These are phyloP conservation scores for Vanrija pseudolonga DNA, from an alignment of 1,284 basidiomycete genomes.

Conservation along the genomic window DNA sequence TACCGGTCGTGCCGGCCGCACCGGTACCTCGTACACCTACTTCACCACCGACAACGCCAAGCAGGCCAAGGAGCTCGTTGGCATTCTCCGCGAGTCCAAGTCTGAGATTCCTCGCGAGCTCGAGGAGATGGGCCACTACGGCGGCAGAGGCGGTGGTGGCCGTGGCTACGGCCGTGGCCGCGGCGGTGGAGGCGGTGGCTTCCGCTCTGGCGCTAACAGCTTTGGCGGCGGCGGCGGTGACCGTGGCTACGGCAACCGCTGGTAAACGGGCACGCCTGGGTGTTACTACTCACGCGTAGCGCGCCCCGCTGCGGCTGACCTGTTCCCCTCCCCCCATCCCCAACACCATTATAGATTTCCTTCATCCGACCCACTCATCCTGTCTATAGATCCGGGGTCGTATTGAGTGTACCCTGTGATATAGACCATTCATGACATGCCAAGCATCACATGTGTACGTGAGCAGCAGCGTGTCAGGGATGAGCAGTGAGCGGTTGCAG, in stretches of 20 bases:
- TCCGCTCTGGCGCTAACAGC: constrained; percentile 22
- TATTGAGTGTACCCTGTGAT: background rate
- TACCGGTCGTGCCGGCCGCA: constrained; percentile 57
- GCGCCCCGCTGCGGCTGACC: constrained; percentile 10
- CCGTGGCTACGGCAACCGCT: constrained; percentile 35
- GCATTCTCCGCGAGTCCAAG: constrained; percentile 86
- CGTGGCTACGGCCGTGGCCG: constrained; percentile 52
- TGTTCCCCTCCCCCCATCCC: background rate
- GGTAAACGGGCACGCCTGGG: constrained; percentile 16
- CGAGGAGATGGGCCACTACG: constrained; percentile 87
- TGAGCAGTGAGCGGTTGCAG: background rate
- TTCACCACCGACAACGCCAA: constrained; percentile 95
- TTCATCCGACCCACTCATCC: constrained; percentile 2
- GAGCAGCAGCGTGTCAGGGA: background rate
- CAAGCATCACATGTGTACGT: background rate
- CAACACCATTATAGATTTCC: constrained; percentile 5
- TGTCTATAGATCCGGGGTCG: background rate
- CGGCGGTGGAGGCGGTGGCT: constrained; percentile 54
- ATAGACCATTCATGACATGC: too few species aligned
- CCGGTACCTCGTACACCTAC: constrained; percentile 83
- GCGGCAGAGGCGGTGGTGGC: constrained; percentile 56
- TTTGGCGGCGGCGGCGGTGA: constrained; percentile 43
- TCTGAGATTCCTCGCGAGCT: constrained; percentile 82
- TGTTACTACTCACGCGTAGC: constrained; percentile 6
- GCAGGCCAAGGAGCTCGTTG: constrained; percentile 84